Evolutionary conservation across 2,329 filamentous ascomycete genomes (phyloP), one percentile per base, ranked within the genome.

Genomic region (Diaporthe sp.): DNA sequence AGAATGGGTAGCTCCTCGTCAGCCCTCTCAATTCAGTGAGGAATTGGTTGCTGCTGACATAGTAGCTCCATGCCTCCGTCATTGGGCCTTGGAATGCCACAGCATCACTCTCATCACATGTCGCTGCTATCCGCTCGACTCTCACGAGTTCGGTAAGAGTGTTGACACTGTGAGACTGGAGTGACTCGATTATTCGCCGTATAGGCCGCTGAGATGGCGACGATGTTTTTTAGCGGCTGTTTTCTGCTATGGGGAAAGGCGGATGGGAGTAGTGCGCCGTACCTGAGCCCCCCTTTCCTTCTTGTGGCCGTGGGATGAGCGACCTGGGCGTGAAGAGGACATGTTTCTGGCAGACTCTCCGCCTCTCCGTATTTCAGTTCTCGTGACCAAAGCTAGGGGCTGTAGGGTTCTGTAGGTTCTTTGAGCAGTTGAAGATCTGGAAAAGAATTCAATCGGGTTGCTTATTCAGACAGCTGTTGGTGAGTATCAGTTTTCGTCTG

Each of bases 61-160:
- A 94, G 84, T 94, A 88, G 1, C 88, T 85, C 92, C 93, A 95
- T 3, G 93, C 93, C 3, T 87, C 83, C 4, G 92, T 93, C 91
- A 95, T 93, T 15, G 92, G 91, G 8, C 83, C 83, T 79, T 90
- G 88, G 76, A 91, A 89, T 4, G 86, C 86, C 37, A 88, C 87
- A 19, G 88, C 88, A 61, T 93, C 89, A 70, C 91, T 89, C 56
- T 90, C 86, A 53, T 88, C 85, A 74, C 90, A 87, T 3, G 85
- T 82, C 4, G 91, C 89, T 32, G 93, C 92, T 5, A 90, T 86
- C 72, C 90, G 89, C 81, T 95, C 93, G 77, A 94, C 91, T 22
- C 92, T 91, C 77, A 93, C 91, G 37, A 95, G 88, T 76, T 94
- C 92, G 0, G 91, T 92, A 27, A 95, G 86, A 0, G 93, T 94